Evolutionary conservation across 306 rosid species (phyloP).

Genomic region (Cucurbita pepo): DNA sequence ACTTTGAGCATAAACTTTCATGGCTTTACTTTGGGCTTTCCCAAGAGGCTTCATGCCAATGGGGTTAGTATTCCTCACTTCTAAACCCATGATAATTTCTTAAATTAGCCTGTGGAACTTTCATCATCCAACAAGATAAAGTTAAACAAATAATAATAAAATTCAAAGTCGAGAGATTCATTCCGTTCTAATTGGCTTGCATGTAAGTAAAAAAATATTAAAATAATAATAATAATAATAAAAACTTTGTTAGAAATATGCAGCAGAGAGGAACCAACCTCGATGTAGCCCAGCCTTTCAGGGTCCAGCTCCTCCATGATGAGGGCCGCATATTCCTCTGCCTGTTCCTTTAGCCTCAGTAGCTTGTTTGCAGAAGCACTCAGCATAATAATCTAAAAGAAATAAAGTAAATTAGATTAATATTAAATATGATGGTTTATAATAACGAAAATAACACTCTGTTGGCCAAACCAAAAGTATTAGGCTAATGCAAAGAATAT

Average conservation of each 20-base stretch:
- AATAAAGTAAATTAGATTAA: background rate
- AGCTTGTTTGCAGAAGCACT: slow-evolving; percentile 95
- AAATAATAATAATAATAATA: background rate
- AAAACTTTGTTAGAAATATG: background rate
- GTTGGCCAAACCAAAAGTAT: slow-evolving; percentile 14
- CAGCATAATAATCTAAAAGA: slow-evolving; percentile 65
- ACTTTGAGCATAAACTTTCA: no score
- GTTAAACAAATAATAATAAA: no score
- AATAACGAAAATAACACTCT: slow-evolving; percentile 19
- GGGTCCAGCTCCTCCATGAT: slow-evolving; percentile 99
- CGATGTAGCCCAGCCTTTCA: slow-evolving; percentile 86
- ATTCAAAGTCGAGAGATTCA: no score
- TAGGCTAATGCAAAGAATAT: slow-evolving; percentile 8
- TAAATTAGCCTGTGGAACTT: no score
- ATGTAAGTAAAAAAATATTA: background rate
- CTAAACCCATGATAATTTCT: no score
- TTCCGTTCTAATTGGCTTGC: background rate
- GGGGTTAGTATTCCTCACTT: no score
- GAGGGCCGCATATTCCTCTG: slow-evolving; percentile 98
- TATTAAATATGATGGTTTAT: background rate
- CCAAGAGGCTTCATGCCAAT: no score
- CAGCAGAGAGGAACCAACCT: slow-evolving; percentile 25
- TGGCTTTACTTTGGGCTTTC: no score
- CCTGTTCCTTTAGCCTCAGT: slow-evolving; percentile 89
- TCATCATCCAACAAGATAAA: no score